Evolutionary conservation across 1,139 yeast species (phyloP).

Genomic region (Kazachstania sp.): DNA sequence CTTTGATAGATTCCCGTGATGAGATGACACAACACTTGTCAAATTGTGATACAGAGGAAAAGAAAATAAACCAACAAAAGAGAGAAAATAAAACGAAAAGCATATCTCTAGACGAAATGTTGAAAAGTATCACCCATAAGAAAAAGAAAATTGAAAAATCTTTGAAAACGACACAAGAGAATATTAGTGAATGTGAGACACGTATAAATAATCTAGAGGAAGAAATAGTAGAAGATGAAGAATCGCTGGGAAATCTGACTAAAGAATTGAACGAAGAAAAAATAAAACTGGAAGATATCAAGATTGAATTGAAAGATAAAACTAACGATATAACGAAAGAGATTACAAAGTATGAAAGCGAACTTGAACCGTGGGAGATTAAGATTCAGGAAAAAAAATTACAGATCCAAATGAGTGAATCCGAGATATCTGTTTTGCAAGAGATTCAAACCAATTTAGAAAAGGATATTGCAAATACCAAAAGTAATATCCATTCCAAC

Average conservation of each 20-base stretch:
- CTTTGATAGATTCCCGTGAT: constrained; percentile 27
- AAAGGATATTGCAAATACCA: constrained; percentile 41
- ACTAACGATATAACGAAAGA: constrained; percentile 31
- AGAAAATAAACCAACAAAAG: constrained; percentile 6
- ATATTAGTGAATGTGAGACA: constrained; percentile 37
- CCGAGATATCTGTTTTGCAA: constrained; percentile 54
- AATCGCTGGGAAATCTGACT: constrained; percentile 40
- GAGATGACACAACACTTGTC: constrained; percentile 34
- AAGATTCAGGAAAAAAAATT: constrained; percentile 59
- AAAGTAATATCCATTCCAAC: constrained; percentile 41
- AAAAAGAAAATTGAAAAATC: constrained; percentile 54
- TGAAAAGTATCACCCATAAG: constrained; percentile 54
- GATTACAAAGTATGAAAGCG: constrained; percentile 46
- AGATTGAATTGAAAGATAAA: constrained; percentile 60
- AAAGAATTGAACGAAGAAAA: constrained; percentile 46
- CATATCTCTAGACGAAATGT: constrained; percentile 67
- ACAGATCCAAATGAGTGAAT: constrained; percentile 53
- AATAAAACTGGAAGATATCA: constrained; percentile 49
- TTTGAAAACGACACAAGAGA: constrained; percentile 32
- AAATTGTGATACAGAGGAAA: constrained; percentile 5
- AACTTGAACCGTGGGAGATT: constrained; percentile 79
- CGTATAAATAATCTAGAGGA: constrained; percentile 41
- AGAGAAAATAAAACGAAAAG: constrained; percentile 37
- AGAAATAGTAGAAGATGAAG: constrained; percentile 34
- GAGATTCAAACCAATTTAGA: constrained; percentile 34